Evolutionary conservation across 2,329 filamentous ascomycete species (phyloP).

Genomic region (Shiraia bambusicola): DNA sequence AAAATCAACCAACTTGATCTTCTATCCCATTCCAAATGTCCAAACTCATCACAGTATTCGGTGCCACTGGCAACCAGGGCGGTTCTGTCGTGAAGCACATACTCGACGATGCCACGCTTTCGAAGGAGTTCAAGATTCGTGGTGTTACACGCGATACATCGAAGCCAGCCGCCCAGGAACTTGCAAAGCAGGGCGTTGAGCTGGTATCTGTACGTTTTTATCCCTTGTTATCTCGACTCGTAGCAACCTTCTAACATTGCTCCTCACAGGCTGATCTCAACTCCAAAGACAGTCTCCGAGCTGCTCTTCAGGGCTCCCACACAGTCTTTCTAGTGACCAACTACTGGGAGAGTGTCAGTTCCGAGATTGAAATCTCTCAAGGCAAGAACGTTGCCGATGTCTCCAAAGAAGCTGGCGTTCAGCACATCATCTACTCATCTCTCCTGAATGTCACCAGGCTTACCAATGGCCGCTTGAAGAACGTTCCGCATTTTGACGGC

Average conservation of each 20-base stretch:
- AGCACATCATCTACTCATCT: constrained; percentile 26
- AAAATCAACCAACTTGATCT: neutral
- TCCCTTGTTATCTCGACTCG: too few relatives aligned
- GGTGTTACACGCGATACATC: constrained; percentile 52
- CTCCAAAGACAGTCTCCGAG: constrained; percentile 42
- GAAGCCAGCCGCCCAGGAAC: constrained; percentile 21
- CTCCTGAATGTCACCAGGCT: constrained; percentile 20
- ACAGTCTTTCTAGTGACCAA: constrained; percentile 54
- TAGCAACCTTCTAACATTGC: constrained; percentile 12
- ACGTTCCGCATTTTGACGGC: constrained; percentile 55
- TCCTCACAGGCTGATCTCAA: constrained; percentile 47
- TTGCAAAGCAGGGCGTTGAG: constrained; percentile 21
- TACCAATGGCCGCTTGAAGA: constrained; percentile 36
- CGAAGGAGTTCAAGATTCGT: constrained; percentile 51
- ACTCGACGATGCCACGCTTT: constrained; percentile 49
- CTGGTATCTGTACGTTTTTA: constrained; percentile 15
- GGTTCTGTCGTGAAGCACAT: constrained; percentile 51
- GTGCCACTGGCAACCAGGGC: constrained; percentile 57
- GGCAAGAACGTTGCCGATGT: constrained; percentile 25
- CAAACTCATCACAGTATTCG: constrained; percentile 47
- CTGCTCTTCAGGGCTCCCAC: constrained; percentile 49
- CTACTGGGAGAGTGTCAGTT: constrained; percentile 16
- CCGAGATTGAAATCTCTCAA: constrained; percentile 18
- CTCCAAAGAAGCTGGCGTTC: constrained; percentile 15
- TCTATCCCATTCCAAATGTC: constrained; percentile 17